These are phyloP conservation scores for Cicer cuneatum DNA, from an alignment of 306 rosid species.

Conservation along the genomic window DNA sequence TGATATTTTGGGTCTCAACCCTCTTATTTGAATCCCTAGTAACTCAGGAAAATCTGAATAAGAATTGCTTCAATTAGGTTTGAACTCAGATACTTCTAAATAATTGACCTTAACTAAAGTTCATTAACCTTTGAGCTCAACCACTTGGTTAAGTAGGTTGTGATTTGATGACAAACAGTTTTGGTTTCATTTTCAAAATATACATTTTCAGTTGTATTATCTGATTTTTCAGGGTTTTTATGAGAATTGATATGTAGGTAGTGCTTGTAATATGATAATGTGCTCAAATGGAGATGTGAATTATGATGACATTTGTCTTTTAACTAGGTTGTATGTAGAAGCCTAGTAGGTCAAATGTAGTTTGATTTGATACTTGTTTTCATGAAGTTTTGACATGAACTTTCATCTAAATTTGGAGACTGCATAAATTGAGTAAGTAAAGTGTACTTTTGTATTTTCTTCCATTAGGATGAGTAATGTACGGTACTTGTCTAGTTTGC, in stretches of 20 bases:
- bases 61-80: too few species aligned
- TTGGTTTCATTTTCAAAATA: not conserved
- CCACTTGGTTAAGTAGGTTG: not conserved
- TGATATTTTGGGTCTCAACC: too few species aligned
- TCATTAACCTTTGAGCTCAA: not conserved
- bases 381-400: not conserved
- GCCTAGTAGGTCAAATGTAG: slow-evolving; percentile 27
- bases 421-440: not conserved
- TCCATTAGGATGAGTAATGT: not conserved
- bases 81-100: too few species aligned
- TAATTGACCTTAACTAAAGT: too few species aligned
- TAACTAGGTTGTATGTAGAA: slow-evolving; percentile 28
- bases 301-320: not conserved
- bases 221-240: not conserved
- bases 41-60: too few species aligned
- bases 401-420: slow-evolving; percentile 21
- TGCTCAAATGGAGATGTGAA: slow-evolving; percentile 13
- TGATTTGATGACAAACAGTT: slow-evolving; percentile 19
- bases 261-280: slow-evolving; percentile 6
- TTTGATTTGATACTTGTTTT: slow-evolving; percentile 20
- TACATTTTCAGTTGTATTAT: not conserved
- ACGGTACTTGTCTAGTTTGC: slow-evolving; percentile 15
- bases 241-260: not conserved
- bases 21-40: too few species aligned
- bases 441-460: slow-evolving; percentile 29